Base-by-base conservation (phyloP, 129 eudicot genomes). In the Flaveria linearis region DNA sequence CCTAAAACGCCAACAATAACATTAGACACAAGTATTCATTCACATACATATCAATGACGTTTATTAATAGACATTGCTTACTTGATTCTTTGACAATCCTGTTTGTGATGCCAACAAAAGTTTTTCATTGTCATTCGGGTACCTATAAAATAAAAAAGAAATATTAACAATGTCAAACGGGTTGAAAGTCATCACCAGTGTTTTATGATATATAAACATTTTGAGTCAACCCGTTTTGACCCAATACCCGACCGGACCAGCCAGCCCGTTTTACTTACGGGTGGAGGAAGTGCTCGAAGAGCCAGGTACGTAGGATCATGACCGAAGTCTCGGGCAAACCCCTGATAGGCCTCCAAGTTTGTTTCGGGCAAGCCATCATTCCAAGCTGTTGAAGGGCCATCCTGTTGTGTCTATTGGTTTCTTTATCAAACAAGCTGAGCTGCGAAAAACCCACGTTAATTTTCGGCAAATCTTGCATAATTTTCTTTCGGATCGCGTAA, bases 251-350 rank as follows among this genome's bases (percentile, higher is more conserved):
- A 73, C 56, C 53, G 8, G n/a, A 7, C 56, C 17, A 42, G 20
- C 77, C 67, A 47, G 23, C 42, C 18, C 64, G 14, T 22, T 9
- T 2, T 26, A 36, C 97, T 86, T 88, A 93, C 98, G 98, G 98
- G 74, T 93, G 88, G 45, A 93, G 96, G 66, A 93, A 93, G 81
- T 93, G 98, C 71, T 93, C 98, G 77, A 93, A 93, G 39, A 93
- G 95, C 98, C 98, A 93, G 56, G 98, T 78, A 5, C 96, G 95
- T 26, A 93, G 90, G 70, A 93, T 88, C 69, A 87, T 76, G 56
- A 93, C 98, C 1, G 98, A 93, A 16, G 89, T 93, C 82, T 93
- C 98, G 0, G 98, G 98, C 17, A 93, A 84, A 20, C 98, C 98
- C 25, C 98, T 84, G 23, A 93, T 88, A 3, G 98, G 98, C 72